Evolutionary conservation across 1,284 basidiomycete species (phyloP), one percentile per base, ranked within the genome.

Genomic region (Somion occarium): DNA sequence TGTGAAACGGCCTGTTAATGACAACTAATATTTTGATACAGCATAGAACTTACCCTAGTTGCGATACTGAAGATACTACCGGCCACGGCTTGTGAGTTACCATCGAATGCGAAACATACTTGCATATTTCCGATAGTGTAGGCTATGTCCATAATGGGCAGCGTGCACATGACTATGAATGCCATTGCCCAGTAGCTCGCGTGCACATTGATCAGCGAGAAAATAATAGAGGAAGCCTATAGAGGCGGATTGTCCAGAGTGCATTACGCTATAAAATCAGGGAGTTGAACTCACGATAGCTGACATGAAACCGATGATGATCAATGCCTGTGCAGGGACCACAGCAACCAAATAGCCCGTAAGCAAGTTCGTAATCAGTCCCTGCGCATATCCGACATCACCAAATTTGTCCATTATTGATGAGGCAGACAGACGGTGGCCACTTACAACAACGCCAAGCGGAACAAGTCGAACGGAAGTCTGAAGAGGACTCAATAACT

Each of bases 41-140:
- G 7, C 20, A 3, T 23, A 5, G 48, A 5, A 46, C 56, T 49
- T 49, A 70, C 68, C 27, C 69, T 60, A 11, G 64, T 68, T 13
- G 68, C 64, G 34, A 71, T 67, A 52, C 63, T 70, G 60, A 70
- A 72, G 30, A 72, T 58, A 15, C 68, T 65, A 12, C 69, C 69
- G 0, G 69, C 65, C 24, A 72, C 55, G 3, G 68, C 64, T 59
- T 71, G 69, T 9, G 69, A 70, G 50, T 67, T 60, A 26, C 63
- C 57, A 45, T 65, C 64, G 52, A 72, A 69, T 7, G 61, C 57
- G 9, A 59, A 56, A 38, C 61, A 59, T 24, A 71, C 56, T 27
- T 68, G 66, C 41, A 70, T 56, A 46, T 65, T 70, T 3, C 64
- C 65, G 41, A 70, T 62, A 1, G 69, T 66, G 57, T 71, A 71